Base-by-base conservation (phyloP, 306 rosid species). In the Aeschynomene evenia region DNA sequence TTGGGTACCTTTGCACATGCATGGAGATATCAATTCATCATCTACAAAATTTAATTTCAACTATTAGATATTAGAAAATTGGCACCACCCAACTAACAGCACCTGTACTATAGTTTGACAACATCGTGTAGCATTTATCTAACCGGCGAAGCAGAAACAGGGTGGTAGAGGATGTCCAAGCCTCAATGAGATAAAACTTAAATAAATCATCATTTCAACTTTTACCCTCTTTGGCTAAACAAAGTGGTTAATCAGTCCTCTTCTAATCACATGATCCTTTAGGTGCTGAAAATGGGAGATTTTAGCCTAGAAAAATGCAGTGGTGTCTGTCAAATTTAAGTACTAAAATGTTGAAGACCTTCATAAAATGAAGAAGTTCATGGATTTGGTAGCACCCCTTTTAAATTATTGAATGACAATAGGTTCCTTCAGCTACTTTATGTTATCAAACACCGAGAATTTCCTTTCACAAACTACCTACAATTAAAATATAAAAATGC, bases 1-100 rank as follows among this genome's bases (percentile, higher is more conserved):
- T 80, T 95, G 99, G 39, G 99, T 95, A 73, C 99, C 99, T 84
- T 95, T 95, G 90, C 99, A 95, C 95, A 87, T 85, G 90, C 99
- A 95, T 8, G 99, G 99, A 15, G 99, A 95, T 72, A 95, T 95
- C 88, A 95, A 74, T 37, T 84, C 97, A 74, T 95, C 97, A 59
- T 80, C 99, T 95, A 68, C 29, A 70, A 68, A 85, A 78, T 63
- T 60, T 51, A 71, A 82, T 65, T 69, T 19, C 0, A 28, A 56
- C 50, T 59, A 52, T 53, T 70, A 71, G 77, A 48, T 72, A 65
- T 55, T 14, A 29, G 22, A 53, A 77, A 61, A 42, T 39, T 37
- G 18, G 20, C 11, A 12, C 33, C 58, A 34, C 46, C 66, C 31
- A 23, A 49, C 23, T 15, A 61, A 72, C 34, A 24, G 51, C 60